phyloP scores from a whole-genome alignment of 192 early-diverging fungal species.

The Neocallimastix lanati region DNA sequence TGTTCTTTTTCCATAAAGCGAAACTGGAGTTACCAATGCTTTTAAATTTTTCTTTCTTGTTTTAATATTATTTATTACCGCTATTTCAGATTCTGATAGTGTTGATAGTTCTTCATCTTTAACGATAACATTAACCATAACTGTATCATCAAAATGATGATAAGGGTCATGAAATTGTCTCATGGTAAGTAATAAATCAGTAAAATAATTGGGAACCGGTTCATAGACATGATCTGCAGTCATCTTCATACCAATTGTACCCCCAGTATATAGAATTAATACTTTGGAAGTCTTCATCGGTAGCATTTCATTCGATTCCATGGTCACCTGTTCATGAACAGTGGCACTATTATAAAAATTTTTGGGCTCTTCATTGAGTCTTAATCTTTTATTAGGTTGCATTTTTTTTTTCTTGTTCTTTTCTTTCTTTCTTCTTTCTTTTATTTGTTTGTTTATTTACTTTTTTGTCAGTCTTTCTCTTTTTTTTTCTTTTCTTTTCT shows the following conservation, averaged over 20 bases:
- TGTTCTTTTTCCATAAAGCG: neutral
- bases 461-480: too few species aligned
- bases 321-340: neutral
- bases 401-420: too few species aligned
- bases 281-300: conserved; percentile 19
- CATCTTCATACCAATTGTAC: conserved; percentile 80
- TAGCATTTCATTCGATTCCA: neutral
- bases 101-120: neutral
- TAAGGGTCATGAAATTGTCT: neutral
- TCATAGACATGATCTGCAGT: conserved; percentile 47
- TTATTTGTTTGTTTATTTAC: too few species aligned
- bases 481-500: too few species aligned
- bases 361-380: neutral
- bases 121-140: neutral
- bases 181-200: neutral
- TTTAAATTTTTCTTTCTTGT: neutral
- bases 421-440: too few species aligned
- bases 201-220: conserved; percentile 17
- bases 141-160: neutral
- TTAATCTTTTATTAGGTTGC: neutral
- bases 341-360: neutral
- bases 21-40: neutral
- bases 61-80: neutral
- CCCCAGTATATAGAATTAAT: conserved; percentile 86
- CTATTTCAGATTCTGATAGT: neutral